Conservation (phyloP, 2,329 filamentous ascomycete genomes). For the Triangularia verruculosa region DNA sequence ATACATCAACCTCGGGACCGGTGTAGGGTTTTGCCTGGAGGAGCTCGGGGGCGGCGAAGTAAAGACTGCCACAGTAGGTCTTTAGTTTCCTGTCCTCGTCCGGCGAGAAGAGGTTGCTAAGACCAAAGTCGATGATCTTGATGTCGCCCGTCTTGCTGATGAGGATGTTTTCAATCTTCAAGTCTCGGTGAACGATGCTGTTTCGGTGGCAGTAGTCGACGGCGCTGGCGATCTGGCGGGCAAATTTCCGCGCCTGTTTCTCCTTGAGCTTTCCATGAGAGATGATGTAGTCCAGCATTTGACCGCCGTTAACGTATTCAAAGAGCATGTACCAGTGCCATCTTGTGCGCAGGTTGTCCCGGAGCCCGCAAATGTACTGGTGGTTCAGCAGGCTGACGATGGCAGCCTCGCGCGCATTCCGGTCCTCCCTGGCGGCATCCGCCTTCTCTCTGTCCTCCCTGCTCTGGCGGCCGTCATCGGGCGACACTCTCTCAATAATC, state of each 20-base stretch:
- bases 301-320: constrained; percentile 96
- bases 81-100: constrained; percentile 71
- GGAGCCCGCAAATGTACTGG: constrained; percentile 92
- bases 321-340: constrained; percentile 99
- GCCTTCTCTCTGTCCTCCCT: constrained; percentile 78
- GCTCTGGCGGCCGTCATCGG: constrained; percentile 75
- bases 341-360: constrained; percentile 91
- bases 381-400: constrained; percentile 94
- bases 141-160: constrained; percentile 99
- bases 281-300: constrained; percentile 99
- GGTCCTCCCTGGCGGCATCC: constrained; percentile 93
- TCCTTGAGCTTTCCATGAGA: constrained; percentile 96
- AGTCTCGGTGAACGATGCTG: constrained; percentile 93
- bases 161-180: constrained; percentile 99
- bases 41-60: constrained; percentile 94
- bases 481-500: constrained; percentile 87
- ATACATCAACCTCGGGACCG: constrained; percentile 93
- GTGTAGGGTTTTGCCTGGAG: constrained; percentile 92
- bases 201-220: constrained; percentile 97
- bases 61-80: constrained; percentile 95
- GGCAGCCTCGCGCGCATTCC: constrained; percentile 90
- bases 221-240: constrained; percentile 92
- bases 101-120: constrained; percentile 94
- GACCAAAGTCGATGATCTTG: constrained; percentile 97
- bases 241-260: constrained; percentile 97